These are phyloP conservation scores for Groenewaldozyma sp. DNA, from an alignment of 1,139 yeast species.

Conservation along the genomic window DNA sequence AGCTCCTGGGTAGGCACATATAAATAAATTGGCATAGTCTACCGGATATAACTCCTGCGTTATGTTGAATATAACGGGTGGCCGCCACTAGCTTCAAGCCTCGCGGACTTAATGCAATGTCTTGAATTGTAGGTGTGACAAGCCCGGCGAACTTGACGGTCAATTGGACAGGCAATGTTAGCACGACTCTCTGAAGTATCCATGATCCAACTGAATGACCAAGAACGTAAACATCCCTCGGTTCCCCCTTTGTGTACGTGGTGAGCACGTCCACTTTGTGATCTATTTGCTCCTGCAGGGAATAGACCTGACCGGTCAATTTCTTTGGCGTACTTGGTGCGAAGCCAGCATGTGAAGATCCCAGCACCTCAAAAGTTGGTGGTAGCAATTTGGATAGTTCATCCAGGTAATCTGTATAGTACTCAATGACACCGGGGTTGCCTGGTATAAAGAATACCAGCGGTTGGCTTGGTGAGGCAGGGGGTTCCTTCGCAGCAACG, in stretches of 20 bases:
- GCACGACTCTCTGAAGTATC: constrained; percentile 43
- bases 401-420: constrained; percentile 43
- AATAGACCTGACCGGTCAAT: constrained; percentile 23
- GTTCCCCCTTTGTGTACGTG: constrained; percentile 6
- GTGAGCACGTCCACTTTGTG: constrained; percentile 24
- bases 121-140: constrained; percentile 54
- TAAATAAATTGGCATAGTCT: constrained; percentile 12
- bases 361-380: constrained; percentile 39
- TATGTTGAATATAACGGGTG: neutral
- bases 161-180: constrained; percentile 14
- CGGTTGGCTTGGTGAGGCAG: constrained; percentile 18
- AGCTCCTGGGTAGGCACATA: constrained; percentile 16
- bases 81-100: constrained; percentile 37
- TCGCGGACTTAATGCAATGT: constrained; percentile 43
- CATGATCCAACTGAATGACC: constrained; percentile 60
- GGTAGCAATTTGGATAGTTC: constrained; percentile 39
- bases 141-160: constrained; percentile 40
- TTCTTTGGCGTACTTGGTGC: constrained; percentile 17
- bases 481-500: constrained; percentile 5
- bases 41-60: neutral
- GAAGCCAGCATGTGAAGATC: constrained; percentile 50
- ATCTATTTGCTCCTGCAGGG: constrained; percentile 42
- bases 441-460: constrained; percentile 54
- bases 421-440: constrained; percentile 57
- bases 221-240: constrained; percentile 37